A percentile compares a stretch with the other conserved stretches of the same genome.
Conservation (phyloP, 345 rosid species). For the Pelargonium nanum region DNA sequence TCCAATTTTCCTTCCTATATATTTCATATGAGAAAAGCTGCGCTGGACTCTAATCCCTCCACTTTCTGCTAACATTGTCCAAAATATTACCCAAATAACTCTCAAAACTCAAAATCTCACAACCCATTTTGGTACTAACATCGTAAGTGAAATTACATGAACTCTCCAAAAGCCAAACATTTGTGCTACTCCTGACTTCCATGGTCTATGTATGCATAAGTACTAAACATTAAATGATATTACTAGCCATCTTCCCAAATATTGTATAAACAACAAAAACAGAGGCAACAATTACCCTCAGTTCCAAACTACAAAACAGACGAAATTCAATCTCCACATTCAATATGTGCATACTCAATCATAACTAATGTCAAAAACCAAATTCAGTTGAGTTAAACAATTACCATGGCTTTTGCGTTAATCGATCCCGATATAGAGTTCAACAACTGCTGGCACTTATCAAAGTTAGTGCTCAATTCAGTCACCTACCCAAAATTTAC, state of each 20-base stretch:
- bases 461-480: conserved; percentile 70
- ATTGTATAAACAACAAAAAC: no score
- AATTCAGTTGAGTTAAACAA: background rate
- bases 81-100: background rate
- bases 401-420: conserved; percentile 55
- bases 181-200: no score
- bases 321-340: background rate
- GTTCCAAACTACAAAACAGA: background rate
- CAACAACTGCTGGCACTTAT: conserved; percentile 82
- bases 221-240: no score
- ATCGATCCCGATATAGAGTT: conserved; percentile 67
- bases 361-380: background rate
- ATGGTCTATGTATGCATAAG: no score
- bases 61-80: no score
- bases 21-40: no score
- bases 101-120: no score
- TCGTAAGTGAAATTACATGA: no score
- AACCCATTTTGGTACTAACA: no score
- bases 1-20: no score
- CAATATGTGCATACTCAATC: background rate
- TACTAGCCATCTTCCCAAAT: background rate
- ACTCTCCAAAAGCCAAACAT: no score
- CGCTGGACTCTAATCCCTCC: no score
- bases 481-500: conserved; percentile 29
- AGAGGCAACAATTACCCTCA: background rate